A percentile compares a stretch with the other conserved stretches of the same genome.
These are phyloP conservation scores for Fraxinus platypoda DNA, from an alignment of 305 asterid species.

Conservation along the genomic window DNA sequence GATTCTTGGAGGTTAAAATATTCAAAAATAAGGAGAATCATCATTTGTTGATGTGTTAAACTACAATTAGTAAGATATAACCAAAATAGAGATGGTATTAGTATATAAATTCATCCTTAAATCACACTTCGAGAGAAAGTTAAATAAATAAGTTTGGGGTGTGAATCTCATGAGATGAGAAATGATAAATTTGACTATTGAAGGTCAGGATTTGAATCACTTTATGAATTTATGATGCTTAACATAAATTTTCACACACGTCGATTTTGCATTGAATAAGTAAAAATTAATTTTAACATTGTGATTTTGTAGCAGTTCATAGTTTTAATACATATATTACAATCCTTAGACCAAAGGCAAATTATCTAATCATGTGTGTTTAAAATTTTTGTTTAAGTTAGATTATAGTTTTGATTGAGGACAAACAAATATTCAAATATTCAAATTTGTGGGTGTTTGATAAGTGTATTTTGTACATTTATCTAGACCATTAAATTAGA, in stretches of 20 bases:
- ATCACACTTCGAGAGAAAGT: background rate
- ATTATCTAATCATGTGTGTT: background rate
- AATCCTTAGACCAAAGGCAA: background rate
- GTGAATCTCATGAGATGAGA: background rate
- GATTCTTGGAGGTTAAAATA: background rate
- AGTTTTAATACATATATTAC: too few species aligned
- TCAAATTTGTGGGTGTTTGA: background rate
- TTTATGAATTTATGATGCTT: background rate
- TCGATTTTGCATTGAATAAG: background rate
- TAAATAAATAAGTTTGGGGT: background rate
- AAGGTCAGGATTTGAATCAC: background rate
- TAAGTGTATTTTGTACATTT: background rate
- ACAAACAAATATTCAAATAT: background rate
- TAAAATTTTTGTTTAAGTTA: background rate
- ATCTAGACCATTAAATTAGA: background rate
- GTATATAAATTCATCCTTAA: background rate
- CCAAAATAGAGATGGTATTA: background rate
- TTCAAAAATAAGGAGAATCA: background rate
- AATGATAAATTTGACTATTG: background rate
- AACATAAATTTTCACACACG: background rate
- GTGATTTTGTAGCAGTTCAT: background rate
- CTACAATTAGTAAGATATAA: background rate
- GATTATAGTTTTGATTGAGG: too few species aligned
- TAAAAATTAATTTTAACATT: background rate
- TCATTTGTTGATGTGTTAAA: background rate